Percentiles rank a stretch among this genome's conserved stretches.
Evolutionary conservation across 345 rosid species (phyloP).

Genomic region (Pugionium cornutum): DNA sequence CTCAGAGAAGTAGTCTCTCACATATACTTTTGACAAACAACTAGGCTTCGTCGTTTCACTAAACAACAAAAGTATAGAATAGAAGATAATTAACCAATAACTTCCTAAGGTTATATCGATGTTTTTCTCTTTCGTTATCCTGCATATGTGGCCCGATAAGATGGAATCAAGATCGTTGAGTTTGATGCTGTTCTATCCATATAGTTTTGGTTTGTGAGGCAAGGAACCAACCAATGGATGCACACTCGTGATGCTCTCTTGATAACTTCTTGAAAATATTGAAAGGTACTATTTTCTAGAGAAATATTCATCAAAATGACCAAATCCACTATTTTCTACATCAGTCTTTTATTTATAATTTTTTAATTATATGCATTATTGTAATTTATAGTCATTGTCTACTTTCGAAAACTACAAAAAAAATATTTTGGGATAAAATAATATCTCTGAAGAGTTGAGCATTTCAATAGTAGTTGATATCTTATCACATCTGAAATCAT

Average conservation of each 20-base stretch:
- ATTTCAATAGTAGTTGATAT: neutral
- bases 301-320: too few species aligned
- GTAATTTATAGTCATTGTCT: too few species aligned
- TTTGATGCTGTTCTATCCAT: conserved; percentile 1
- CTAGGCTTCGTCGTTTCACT: too few species aligned
- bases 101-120: neutral
- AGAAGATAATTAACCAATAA: neutral
- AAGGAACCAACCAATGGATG: conserved; percentile 12
- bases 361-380: too few species aligned
- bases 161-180: neutral
- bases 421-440: too few species aligned
- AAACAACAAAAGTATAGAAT: too few species aligned
- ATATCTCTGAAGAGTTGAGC: too few species aligned
- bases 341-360: too few species aligned
- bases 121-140: neutral
- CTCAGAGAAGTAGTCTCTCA: too few species aligned
- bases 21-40: too few species aligned
- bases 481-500: conserved; percentile 18
- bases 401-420: too few species aligned
- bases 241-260: conserved; percentile 19
- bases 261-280: conserved; percentile 11
- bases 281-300: neutral
- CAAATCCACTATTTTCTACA: too few species aligned
- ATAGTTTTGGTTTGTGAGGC: conserved; percentile 13
- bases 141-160: neutral